A percentile compares a stretch with the other conserved stretches of the same genome.
phyloP scores from a whole-genome alignment of 345 rosid species.

The Syzygium grande region DNA sequence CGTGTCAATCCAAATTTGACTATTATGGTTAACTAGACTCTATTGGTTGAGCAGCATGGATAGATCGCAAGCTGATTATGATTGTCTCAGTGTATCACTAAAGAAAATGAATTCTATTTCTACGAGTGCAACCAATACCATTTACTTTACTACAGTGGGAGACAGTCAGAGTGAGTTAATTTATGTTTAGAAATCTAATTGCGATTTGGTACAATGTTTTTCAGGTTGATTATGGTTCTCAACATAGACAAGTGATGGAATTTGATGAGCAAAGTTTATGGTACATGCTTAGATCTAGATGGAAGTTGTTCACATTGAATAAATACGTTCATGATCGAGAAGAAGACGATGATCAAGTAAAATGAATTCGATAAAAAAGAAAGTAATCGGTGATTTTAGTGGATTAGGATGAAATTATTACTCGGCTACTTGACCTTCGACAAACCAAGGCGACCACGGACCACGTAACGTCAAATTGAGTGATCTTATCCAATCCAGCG shows the following conservation, averaged over 20 bases:
- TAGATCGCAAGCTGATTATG: not conserved
- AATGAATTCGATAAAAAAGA: not conserved
- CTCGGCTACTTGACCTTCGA: constrained; percentile 18
- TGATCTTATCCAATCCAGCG: constrained; percentile 18
- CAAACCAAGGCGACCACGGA: constrained; percentile 19
- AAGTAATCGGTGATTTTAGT: not conserved
- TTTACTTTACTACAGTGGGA: not conserved
- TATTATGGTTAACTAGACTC: not conserved
- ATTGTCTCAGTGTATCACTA: not conserved
- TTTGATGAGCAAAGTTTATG: not conserved
- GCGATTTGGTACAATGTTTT: not conserved
- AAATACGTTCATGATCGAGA: not conserved
- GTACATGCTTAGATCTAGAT: not conserved
- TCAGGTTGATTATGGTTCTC: not conserved
- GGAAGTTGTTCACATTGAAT: not conserved
- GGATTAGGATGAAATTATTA: not conserved
- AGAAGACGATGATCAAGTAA: not conserved
- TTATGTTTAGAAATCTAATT: not conserved
- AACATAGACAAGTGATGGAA: not conserved
- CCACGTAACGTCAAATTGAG: constrained; percentile 8
- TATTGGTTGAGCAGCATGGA: not conserved
- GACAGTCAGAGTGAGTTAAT: not conserved
- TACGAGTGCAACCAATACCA: not conserved
- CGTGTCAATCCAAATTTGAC: not conserved
- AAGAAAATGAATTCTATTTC: not conserved